Evolutionary conservation across 2,329 filamentous ascomycete genomes (phyloP), one percentile per base, ranked within the genome.

Genomic region (Lecanosticta acicola): DNA sequence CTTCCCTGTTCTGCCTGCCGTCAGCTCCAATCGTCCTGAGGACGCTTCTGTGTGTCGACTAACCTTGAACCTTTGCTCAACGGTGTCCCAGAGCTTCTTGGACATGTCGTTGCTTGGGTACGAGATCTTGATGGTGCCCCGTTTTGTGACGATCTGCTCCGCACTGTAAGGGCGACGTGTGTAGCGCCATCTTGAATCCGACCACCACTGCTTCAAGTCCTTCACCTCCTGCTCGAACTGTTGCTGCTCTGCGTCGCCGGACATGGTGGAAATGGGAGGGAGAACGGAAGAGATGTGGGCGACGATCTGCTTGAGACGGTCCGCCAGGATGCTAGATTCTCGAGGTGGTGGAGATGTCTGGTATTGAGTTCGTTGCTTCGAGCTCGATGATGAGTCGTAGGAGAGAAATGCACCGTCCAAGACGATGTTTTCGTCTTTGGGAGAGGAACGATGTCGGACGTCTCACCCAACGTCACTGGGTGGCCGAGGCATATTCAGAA

Each of bases 71-170:
- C 89, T 84, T 32, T 76, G 71, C 73, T 98, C 93, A 29, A 98
- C 75, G 52, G 90, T 90, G 33, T 78, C 77, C 90, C 90, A 98
- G 41, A 97, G 77, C 80, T 98, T 98, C 79, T 96, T 96, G 39
- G 86, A 79, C 71, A 90, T 84, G 14, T 73, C 74, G 68, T 94
- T 94, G 72, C 90, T 93, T 16, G 93, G 84, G 67, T 97, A 97
- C 53, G 94, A 79, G 59, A 97, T 85, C 71, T 85, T 87, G 60
- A 98, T 74, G 63, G 85, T 90, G 47, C 93, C 93, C 64, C 93
- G 79, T 80, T 98, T 98, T 42, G 87, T 84, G 54, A 94, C 93
- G 64, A 98, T 97, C 72, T 94, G 87, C 76, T 97, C 93, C 24
- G 93, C 89, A 3, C 90, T 95, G 68, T 93, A 98, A 18, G 93